Evolutionary conservation across 2,329 filamentous ascomycete species (phyloP), one percentile per base, ranked within the genome.

Genomic region (Ceratocystis eucalypticola): DNA sequence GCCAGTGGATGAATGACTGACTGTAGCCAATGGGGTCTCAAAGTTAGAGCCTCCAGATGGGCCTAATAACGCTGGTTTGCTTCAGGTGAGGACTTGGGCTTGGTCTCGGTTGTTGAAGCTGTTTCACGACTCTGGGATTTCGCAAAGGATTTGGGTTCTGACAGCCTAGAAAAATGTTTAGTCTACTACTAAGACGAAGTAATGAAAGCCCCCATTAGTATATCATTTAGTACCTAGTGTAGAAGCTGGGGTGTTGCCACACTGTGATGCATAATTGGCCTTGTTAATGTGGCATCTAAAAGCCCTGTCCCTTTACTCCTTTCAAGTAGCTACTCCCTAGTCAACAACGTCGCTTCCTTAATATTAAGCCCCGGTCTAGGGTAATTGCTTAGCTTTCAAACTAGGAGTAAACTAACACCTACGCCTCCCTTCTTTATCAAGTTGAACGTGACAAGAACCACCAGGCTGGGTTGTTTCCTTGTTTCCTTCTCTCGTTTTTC

Each of bases 71-170:
- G 28, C n/a, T 20, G 53, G 53, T 6, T 33, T 59, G 53, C 53
- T 59, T 59, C 53, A 59, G 53, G 53, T 59, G 53, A 59, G 28
- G 53, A 15, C 25, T 30, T 59, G 53, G 48, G 25, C 53, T 37
- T 37, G 25, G 28, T 3, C 28, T 25, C n/a, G 20, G n/a, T 20
- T 41, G 37, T 50, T 50, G 28, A 33, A 41, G 28, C 28, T 59
- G 53, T 59, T 59, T 59, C 53, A 59, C 8, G 25, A 33, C 53
- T 25, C n/a, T 30, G 53, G 53, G 28, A 37, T 30, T 59, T 59
- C 20, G 28, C 17, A 37, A 30, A 59, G 17, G 25, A 17, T 53
- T 53, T 25, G 25, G 25, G 48, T 28, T 10, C 48, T 53, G 48
- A 53, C 48, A 15, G 37, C 3, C 48, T 3, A 25, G 48, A 17